Base-by-base conservation (phyloP, 2,329 filamentous ascomycete species). In the Fusarium sp. region DNA sequence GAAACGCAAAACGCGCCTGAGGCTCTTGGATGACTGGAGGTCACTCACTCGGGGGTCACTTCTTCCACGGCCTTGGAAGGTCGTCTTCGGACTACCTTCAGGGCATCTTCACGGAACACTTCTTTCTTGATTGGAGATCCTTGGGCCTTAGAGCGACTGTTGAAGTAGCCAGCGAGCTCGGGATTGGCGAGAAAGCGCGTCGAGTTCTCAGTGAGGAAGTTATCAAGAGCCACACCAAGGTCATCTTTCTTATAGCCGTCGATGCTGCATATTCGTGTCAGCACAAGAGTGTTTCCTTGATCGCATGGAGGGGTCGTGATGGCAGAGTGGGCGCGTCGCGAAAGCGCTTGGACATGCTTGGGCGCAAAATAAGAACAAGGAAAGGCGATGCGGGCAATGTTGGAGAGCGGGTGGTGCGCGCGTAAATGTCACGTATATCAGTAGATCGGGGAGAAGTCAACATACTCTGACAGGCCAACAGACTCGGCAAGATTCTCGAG, bases 181-280 rank as follows among this genome's bases (percentile, higher is more conserved):
- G 91, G 84, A 74, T 95, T 89, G 66, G 86, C 85, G 59, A 88
- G 86, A 80, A 93, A 92, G 70, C 87, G 87, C 73, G 89, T 85
- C 76, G 89, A 87, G 84, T 98, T 93, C 72, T 89, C 87, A 75
- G 90, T 87, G 51, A 97, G 89, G 83, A 91, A 91, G 52, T 91
- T 88, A 77, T 97, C 93, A 73, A 97, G 89, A 50, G 89, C 89
- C 67, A 88, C 82, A 79, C 96, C 94, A 68, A 98, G 89, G 55
- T 98, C 94, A 73, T 87, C 86, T 84, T 98, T 98, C 82, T 92
- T 93, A 73, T 92, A 85, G 64, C 87, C 86, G 75, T 94, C 90
- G 79, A 89, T 91, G 79, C 93, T 95, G 79, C 24, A 62, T 44
- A 51, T 48, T 44, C 64, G 69, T 57, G 75, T 78, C 68, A 78